Conservation (phyloP, 2,329 filamentous ascomycete genomes). For the Fusarium redolens region DNA sequence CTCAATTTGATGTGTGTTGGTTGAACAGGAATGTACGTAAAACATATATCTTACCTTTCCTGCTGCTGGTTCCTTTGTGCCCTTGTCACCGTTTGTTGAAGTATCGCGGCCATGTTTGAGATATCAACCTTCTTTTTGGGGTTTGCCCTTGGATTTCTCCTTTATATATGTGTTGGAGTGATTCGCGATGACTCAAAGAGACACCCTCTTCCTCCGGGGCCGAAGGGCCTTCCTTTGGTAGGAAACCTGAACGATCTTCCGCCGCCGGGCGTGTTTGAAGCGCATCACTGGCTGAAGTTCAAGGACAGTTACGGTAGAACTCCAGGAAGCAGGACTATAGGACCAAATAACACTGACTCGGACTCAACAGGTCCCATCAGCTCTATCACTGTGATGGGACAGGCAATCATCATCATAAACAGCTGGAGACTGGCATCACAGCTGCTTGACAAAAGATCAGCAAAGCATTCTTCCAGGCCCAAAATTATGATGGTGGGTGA, state of each 20-base stretch:
- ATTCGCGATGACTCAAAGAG: background rate
- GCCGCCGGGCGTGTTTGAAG: constrained; percentile 4
- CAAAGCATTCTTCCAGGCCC: constrained; percentile 26
- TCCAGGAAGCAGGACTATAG: background rate
- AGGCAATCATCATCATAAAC: constrained; percentile 56
- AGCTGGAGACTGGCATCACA: constrained; percentile 51
- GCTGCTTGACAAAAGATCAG: constrained; percentile 47
- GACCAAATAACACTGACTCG: background rate
- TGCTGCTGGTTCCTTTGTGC: rapidly evolving
- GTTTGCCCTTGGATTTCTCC: background rate
- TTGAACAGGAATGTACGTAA: background rate
- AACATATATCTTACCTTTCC: rapidly evolving
- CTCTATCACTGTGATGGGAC: constrained; percentile 53
- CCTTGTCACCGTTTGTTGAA: no score
- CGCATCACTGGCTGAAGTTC: constrained; percentile 36
- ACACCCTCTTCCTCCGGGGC: constrained; percentile 25
- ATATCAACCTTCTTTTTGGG: background rate
- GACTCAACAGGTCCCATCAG: constrained; percentile 56
- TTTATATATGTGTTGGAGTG: background rate
- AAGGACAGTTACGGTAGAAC: constrained; percentile 1
- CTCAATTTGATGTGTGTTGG: background rate
- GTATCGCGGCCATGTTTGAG: background rate
- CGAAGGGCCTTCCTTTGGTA: constrained; percentile 25
- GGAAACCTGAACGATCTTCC: constrained; percentile 34
- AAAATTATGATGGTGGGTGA: constrained; percentile 25